phyloP scores from a whole-genome alignment of 805 yeast species.

The Sugiyamaella chiloensis region DNA sequence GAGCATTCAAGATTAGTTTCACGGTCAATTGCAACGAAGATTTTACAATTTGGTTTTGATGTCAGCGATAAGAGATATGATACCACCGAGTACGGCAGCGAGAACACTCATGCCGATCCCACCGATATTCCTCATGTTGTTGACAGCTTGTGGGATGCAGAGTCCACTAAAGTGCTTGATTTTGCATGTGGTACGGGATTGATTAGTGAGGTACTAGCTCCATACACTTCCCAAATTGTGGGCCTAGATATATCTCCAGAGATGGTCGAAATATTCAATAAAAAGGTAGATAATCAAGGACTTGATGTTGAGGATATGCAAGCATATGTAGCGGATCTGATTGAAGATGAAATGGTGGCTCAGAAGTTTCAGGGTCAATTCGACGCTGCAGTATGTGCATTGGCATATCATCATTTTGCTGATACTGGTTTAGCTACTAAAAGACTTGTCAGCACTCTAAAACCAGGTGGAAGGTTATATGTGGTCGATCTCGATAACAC shows the following conservation, averaged over 20 bases:
- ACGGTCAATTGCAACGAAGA: slow-evolving; percentile 7
- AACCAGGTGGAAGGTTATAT: slow-evolving; percentile 22
- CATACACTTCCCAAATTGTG: slow-evolving; percentile 20
- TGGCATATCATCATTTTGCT: slow-evolving; percentile 27
- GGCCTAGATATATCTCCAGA: slow-evolving; percentile 28
- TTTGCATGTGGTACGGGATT: slow-evolving; percentile 30
- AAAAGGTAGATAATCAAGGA: slow-evolving; percentile 23
- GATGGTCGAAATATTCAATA: slow-evolving; percentile 25
- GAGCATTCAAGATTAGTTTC: slow-evolving; percentile 6
- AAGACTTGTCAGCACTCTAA: slow-evolving; percentile 16
- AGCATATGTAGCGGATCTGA: slow-evolving; percentile 20
- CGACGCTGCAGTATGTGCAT: slow-evolving; percentile 25
- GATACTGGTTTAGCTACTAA: slow-evolving; percentile 18
- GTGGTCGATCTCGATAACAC: slow-evolving; percentile 18
- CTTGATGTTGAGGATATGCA: slow-evolving; percentile 20
- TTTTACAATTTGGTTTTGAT: slow-evolving; percentile 8
- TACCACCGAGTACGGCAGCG: slow-evolving; percentile 3
- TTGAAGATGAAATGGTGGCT: slow-evolving; percentile 3
- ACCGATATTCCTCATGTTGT: slow-evolving; percentile 1
- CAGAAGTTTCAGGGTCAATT: slow-evolving; percentile 15
- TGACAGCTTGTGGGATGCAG: slow-evolving; percentile 14
- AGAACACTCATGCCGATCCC: not conserved
- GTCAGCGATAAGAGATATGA: not conserved
- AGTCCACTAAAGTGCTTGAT: slow-evolving; percentile 24
- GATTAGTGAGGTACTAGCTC: slow-evolving; percentile 22